Evolutionary conservation across 495 filamentous ascomycete genomes (phyloP), one percentile per base, ranked within the genome.

Genomic region (Emericellopsis terricola): DNA sequence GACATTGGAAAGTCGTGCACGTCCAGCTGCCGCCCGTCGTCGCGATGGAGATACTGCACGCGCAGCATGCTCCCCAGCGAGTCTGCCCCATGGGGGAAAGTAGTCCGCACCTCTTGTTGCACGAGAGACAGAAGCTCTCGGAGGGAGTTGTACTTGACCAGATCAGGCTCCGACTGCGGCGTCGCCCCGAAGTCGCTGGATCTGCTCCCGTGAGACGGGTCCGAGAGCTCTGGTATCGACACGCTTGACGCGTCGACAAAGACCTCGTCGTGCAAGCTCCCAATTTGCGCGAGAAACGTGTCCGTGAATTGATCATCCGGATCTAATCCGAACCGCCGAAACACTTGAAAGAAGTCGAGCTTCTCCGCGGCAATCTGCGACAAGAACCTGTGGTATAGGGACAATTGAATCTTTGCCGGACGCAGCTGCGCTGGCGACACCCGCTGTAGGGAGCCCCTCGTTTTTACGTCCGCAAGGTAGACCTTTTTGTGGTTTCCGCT

Each of bases 391-490:
- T 84, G 84, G 47, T 97, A 97, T 1, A 94, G 57, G 56, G 91
- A 85, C 6, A 97, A 60, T 51, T 97, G 89, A 34, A 94, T 73
- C 33, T 72, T 60, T 0, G 89, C 81, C 0, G 75, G 79, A 8
- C 78, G 74, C 14, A 84, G 69, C n/a, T 75, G 69, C 1, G 73
- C 57, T 18, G 68, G 72, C 15, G 64, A 60, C 0, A 87, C 86
- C 1, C 81, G 39, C 9, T 64, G 64, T 9, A 60, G 58, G 27
- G 60, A 66, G 6, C 50, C 64, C 29, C 85, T 70, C 1, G 91
- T 96, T 51, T 97, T 97, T 34, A 89, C 71, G 44, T 97, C 89
- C 5, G 75, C 78, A 32, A 97, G 54, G 50, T 86, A 94, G 10
- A 86, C 59, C 19, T 55, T 58, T 81, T 74, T 2, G 69, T 72